A percentile compares a stretch with the other conserved stretches of the same genome.
phyloP scores from a whole-genome alignment of 2,329 filamentous ascomycete species.

The Epichloe gansuensis region DNA sequence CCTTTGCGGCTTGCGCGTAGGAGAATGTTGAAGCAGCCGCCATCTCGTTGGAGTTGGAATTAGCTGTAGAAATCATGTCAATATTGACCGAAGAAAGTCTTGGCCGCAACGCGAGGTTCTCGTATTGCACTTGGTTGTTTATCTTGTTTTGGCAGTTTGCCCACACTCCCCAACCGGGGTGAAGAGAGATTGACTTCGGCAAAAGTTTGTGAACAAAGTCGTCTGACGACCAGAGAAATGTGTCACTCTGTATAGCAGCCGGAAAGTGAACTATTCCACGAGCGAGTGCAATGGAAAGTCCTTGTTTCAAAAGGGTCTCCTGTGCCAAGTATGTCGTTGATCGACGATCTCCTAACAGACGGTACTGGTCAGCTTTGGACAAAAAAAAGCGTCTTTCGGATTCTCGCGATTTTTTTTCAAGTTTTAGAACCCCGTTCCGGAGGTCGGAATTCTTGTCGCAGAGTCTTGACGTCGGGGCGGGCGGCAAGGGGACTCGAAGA shows the following conservation, averaged over 20 bases:
- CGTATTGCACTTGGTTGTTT: not conserved
- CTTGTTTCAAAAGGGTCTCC: not conserved
- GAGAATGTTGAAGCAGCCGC: slow-evolving; percentile 58
- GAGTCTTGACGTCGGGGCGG: not conserved
- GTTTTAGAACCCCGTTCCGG: not conserved
- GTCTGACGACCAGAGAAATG: slow-evolving; percentile 1
- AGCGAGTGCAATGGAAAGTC: not conserved
- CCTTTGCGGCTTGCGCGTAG: slow-evolving; percentile 91
- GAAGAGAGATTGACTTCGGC: not conserved
- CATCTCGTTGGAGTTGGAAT: slow-evolving; percentile 29
- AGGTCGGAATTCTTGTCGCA: not conserved
- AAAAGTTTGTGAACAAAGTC: not conserved
- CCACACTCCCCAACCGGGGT: slow-evolving; percentile 11
- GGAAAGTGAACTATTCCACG: not conserved
- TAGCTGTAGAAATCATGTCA: slow-evolving; percentile 14
- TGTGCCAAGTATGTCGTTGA: not conserved
- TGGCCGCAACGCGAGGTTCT: slow-evolving; percentile 1
- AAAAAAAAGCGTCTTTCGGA: not conserved
- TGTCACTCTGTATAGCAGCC: not conserved
- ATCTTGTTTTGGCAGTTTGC: slow-evolving; percentile 4
- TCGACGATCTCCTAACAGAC: not conserved
- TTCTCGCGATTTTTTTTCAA: not conserved
- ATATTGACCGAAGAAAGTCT: not conserved
- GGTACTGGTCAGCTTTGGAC: not conserved
- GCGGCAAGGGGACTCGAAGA: not conserved